Evolutionary conservation across 2,329 filamentous ascomycete species (phyloP).

Genomic region (Neonectria ditissima): DNA sequence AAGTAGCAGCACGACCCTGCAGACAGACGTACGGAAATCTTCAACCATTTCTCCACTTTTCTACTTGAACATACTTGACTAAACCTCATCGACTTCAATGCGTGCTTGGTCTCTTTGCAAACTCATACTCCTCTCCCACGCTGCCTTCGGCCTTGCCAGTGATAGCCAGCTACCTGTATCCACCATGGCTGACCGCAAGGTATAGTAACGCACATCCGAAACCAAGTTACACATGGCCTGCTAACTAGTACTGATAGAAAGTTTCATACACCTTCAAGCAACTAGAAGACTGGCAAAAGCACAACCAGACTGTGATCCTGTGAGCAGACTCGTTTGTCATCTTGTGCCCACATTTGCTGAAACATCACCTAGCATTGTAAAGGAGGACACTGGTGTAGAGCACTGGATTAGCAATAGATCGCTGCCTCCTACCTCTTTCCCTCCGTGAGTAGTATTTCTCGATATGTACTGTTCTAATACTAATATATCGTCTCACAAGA

Average conservation of each 20-base stretch:
- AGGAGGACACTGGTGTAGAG: conserved; percentile 2
- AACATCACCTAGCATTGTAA: not conserved
- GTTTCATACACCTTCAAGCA: not conserved
- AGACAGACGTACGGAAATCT: conserved; percentile 39
- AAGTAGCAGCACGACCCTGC: not conserved
- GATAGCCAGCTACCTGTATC: not conserved
- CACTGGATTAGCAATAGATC: not conserved
- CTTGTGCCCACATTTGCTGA: not conserved
- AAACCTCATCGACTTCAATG: not conserved
- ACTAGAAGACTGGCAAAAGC: not conserved
- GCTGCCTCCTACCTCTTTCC: not conserved
- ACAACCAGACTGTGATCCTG: not conserved
- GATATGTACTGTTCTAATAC: not conserved
- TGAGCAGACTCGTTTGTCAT: not conserved
- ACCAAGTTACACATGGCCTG: not conserved
- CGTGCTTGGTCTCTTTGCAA: not conserved
- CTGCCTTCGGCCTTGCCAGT: not conserved
- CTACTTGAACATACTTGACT: not conserved
- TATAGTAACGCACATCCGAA: not conserved
- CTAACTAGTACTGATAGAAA: not conserved
- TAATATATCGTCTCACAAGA: not conserved
- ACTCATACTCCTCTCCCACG: not conserved
- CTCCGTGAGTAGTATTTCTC: not conserved
- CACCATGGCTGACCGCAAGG: conserved; percentile 1
- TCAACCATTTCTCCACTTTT: not conserved